Evolutionary conservation across 2,329 filamentous ascomycete genomes (phyloP).

Genomic region (Didymella sp.): DNA sequence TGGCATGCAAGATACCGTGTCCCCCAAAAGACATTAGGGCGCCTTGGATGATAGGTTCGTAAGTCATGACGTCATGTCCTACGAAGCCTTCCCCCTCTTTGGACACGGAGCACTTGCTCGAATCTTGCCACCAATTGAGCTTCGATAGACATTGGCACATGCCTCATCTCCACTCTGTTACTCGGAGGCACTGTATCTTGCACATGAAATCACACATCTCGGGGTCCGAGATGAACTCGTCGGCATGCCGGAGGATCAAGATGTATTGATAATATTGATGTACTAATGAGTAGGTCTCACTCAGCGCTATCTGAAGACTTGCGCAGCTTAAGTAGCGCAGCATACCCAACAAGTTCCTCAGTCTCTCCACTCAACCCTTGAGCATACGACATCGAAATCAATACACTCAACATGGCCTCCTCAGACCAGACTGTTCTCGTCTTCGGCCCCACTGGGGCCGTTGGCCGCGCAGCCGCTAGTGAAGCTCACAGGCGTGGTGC

Average conservation of each 20-base stretch:
- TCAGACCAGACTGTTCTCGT: background rate
- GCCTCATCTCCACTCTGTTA: background rate
- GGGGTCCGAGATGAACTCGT: background rate
- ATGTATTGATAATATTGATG: background rate
- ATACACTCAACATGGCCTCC: background rate
- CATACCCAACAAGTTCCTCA: background rate
- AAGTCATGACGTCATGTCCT: background rate
- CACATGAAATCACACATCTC: background rate
- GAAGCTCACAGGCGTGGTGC: constrained; percentile 3
- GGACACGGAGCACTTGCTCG: too few relatives aligned
- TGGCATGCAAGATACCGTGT: too few relatives aligned
- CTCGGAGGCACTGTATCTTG: background rate
- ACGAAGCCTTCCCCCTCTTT: too few relatives aligned
- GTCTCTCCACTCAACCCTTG: background rate
- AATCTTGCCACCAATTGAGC: background rate
- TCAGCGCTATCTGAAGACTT: background rate
- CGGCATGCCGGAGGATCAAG: background rate
- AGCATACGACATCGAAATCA: background rate
- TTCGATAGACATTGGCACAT: background rate
- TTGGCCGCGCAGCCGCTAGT: constrained; percentile 1
- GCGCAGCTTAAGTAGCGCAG: background rate
- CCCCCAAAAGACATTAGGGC: too few relatives aligned
- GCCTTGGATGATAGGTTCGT: background rate
- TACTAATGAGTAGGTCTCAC: background rate
- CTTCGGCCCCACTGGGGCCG: constrained; percentile 3